Evolutionary conservation across 2,329 filamentous ascomycete species (phyloP).

Genomic region (Ophiostoma angusticollis): DNA sequence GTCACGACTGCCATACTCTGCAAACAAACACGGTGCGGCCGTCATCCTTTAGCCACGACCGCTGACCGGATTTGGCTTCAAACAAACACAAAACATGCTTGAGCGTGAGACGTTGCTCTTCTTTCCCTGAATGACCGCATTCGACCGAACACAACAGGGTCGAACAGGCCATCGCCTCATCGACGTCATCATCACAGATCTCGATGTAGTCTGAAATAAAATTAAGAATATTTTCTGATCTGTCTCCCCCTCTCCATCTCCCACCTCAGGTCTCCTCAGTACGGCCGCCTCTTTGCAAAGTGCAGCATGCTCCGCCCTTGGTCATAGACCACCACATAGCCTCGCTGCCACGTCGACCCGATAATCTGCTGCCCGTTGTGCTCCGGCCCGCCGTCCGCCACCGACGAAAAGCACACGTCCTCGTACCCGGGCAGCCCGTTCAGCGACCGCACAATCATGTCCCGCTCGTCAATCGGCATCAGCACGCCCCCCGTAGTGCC

Average conservation of each 20-base stretch:
- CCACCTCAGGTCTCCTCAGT: background rate
- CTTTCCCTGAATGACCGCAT: no score
- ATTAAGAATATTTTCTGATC: background rate
- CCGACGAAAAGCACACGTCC: conserved; percentile 13
- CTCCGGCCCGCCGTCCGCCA: conserved; percentile 3
- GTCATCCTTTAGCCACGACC: no score
- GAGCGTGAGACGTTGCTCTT: no score
- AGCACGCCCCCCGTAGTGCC: conserved; percentile 4
- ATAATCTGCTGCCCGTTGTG: conserved; percentile 4
- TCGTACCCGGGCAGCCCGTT: conserved; percentile 14
- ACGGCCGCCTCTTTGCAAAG: conserved; percentile 11
- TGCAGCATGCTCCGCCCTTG: conserved; percentile 12
- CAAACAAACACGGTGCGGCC: no score
- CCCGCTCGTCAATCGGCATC: conserved; percentile 12
- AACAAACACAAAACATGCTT: no score
- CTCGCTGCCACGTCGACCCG: conserved; percentile 13
- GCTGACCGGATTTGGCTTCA: no score
- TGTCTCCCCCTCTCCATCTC: background rate
- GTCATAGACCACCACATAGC: conserved; percentile 14
- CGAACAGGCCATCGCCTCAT: no score
- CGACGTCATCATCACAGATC: no score
- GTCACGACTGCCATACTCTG: no score
- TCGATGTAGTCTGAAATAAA: background rate
- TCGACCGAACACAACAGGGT: no score
- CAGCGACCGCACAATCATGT: conserved; percentile 13